A percentile compares a stretch with the other conserved stretches of the same genome.
Evolutionary conservation across 1,139 yeast species (phyloP).

Genomic region (Lodderomyces margitis): DNA sequence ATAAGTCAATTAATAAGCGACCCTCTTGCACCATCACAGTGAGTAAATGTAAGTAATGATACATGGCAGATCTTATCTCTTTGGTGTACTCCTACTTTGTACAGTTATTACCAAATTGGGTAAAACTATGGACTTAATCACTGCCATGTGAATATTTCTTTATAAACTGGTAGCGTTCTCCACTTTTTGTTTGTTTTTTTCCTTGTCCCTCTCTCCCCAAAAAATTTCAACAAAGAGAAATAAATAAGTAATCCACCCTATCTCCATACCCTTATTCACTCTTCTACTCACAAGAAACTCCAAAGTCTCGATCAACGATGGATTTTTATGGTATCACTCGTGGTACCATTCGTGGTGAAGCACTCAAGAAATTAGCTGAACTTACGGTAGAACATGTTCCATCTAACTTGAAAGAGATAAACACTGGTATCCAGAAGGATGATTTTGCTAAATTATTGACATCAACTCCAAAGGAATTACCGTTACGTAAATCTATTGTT

Average conservation of each 20-base stretch:
- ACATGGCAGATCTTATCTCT: too few relatives aligned
- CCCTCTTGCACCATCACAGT: too few relatives aligned
- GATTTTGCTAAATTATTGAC: conserved; percentile 27
- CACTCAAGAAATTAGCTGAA: conserved; percentile 47
- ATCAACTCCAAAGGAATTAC: conserved; percentile 19
- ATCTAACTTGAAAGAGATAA: conserved; percentile 17
- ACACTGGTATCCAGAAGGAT: conserved; percentile 18
- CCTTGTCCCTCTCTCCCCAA: neutral
- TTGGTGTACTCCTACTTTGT: too few relatives aligned
- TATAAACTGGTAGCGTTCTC: conserved; percentile 1
- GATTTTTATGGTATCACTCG: conserved; percentile 40
- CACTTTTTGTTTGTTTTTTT: neutral
- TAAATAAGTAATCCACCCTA: neutral
- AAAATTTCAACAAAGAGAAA: neutral
- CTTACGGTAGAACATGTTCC: conserved; percentile 26
- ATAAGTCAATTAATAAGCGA: too few relatives aligned
- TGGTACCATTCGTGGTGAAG: conserved; percentile 56
- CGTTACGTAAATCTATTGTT: conserved; percentile 1
- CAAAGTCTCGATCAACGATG: conserved; percentile 24
- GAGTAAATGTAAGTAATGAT: too few relatives aligned
- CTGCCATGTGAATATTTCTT: neutral
- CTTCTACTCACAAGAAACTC: too few relatives aligned
- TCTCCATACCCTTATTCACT: too few relatives aligned
- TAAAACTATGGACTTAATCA: neutral
- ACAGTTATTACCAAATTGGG: neutral